Base-by-base conservation (phyloP, 2,329 filamentous ascomycete species). In the Aspergillus awamori region DNA sequence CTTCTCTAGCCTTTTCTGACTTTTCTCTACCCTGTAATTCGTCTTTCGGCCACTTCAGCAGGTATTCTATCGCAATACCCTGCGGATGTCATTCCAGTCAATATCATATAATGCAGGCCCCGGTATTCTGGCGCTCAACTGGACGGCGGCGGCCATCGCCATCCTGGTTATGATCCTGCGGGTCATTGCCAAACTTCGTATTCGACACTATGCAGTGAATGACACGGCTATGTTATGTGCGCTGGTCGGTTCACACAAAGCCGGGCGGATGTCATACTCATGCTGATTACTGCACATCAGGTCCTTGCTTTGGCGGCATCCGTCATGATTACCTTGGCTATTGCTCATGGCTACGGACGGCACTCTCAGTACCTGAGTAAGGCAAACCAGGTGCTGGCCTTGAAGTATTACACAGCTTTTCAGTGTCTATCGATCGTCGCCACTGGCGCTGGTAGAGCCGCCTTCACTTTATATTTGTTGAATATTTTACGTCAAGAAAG, bases 171-270 rank as follows among this genome's bases (percentile, higher is more conserved):
- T 63, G 8, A 22, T 33, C 13, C 41, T 65, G 5, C 51, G 61
- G 2, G 39, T 58, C 7, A 26, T 58, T 8, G 61, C 60, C 20
- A 63, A 65, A 15, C n/a, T 56, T 20, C 54, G 43, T 7, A 62
- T 65, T 39, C 60, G 60, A 2, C 55, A 59, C 6, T 53, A 62
- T 17, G 41, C 45, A 6, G 11, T 57, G 4, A 65, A 61, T 5
- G 67, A 65, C 26, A 15, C 65, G 2, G 47, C 61, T 36, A 53
- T 65, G 26, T 39, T 64, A n/a, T 55, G 53, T 4, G 33, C 62
- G 4, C 48, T 65, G 38, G 60, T 65, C 26, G 24, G 58, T 20
- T 6, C 33, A 20, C 33, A 36, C 11, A 2, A 13, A 13, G 13
- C 5, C 5, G 11, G 26, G 10, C 11, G 33, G 2, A 15, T 13